These are phyloP conservation scores for Triticum urartu DNA, from an alignment of 176 grass and related monocot genomes.

Conservation along the genomic window DNA sequence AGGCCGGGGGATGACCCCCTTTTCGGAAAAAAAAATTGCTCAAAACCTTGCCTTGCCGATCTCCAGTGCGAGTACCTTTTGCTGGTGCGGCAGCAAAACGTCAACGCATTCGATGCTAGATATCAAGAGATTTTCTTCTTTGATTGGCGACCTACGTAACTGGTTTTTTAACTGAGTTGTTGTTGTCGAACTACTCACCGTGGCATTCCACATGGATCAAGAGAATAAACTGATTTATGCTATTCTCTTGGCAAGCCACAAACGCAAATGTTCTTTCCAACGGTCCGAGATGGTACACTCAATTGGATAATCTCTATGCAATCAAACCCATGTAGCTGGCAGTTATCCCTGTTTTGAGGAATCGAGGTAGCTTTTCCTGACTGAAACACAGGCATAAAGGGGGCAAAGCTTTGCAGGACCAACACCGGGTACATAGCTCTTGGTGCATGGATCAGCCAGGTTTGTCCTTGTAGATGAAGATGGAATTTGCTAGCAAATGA, in stretches of 20 bases:
- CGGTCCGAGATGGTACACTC: constrained; percentile 39
- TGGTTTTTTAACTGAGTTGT: background rate
- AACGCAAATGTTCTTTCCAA: background rate
- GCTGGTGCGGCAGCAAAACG: background rate
- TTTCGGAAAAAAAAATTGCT: too few species aligned
- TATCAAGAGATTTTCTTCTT: constrained; percentile 17
- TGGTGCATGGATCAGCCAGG: background rate
- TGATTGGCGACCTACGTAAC: background rate
- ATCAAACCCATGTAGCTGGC: background rate
- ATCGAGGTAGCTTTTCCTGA: background rate
- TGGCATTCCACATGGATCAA: constrained; percentile 23
- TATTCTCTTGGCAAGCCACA: background rate
- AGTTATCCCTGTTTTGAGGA: too few species aligned
- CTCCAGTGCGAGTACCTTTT: background rate
- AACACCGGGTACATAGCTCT: background rate
- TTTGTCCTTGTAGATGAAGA: background rate
- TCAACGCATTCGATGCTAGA: background rate
- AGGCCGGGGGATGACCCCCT: too few species aligned
- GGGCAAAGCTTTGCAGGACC: background rate
- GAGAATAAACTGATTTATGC: background rate
- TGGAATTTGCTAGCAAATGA: background rate
- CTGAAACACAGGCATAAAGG: background rate
- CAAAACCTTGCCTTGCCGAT: background rate
- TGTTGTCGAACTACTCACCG: constrained; percentile 8
- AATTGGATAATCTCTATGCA: constrained; percentile 36